A percentile compares a stretch with the other conserved stretches of the same genome.
These are phyloP conservation scores for Tolypocladium tundrense DNA, from an alignment of 2,329 filamentous ascomycete genomes.

Conservation along the genomic window DNA sequence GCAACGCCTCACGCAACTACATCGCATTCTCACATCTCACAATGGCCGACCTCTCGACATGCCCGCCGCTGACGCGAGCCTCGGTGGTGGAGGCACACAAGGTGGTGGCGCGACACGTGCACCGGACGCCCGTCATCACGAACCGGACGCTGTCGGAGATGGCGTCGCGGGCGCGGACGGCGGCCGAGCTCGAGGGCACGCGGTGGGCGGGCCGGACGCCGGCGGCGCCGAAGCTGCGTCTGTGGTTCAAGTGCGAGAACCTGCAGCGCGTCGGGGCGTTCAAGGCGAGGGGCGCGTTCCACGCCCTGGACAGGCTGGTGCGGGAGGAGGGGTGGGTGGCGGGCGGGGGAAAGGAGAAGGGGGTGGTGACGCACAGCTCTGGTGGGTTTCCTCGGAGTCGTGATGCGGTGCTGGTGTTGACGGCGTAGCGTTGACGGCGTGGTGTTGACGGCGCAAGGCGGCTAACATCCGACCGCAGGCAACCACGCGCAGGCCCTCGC, in stretches of 20 bases:
- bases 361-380: conserved; percentile 84
- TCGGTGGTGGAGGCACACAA: conserved; percentile 64
- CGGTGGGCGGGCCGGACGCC: conserved; percentile 45
- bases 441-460: background rate
- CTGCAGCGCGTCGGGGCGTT: conserved; percentile 85
- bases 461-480: conserved; percentile 37
- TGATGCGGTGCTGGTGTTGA: background rate
- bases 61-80: conserved; percentile 57
- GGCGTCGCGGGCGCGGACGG: conserved; percentile 59
- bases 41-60: conserved; percentile 21
- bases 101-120: conserved; percentile 65
- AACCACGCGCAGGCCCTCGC: conserved; percentile 93
- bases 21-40: too few species aligned
- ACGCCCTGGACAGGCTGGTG: conserved; percentile 65
- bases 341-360: conserved; percentile 47
- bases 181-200: conserved; percentile 43
- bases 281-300: conserved; percentile 84
- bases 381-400: conserved; percentile 37
- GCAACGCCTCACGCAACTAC: background rate
- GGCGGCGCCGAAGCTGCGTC: conserved; percentile 53
- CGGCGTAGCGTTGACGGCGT: background rate
- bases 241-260: conserved; percentile 97
- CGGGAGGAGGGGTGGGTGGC: conserved; percentile 50
- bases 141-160: conserved; percentile 63
- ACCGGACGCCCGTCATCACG: conserved; percentile 75